Conservation (phyloP, 2,329 filamentous ascomycete species). For the Paraphaeosphaeria sporulosa region DNA sequence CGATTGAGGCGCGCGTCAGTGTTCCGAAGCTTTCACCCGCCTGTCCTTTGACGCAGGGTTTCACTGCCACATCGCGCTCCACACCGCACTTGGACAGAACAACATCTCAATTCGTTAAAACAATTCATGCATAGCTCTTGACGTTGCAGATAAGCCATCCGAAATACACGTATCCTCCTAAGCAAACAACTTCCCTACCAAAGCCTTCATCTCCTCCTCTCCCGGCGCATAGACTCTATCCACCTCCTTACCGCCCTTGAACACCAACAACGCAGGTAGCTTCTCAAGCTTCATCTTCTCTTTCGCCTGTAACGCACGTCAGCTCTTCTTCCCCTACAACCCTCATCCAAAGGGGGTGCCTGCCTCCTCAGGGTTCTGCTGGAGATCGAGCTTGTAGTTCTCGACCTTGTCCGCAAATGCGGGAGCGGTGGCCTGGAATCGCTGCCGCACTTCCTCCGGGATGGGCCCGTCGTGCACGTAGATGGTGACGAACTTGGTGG, state of each 20-base stretch:
- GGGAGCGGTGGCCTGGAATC: not conserved
- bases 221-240: not conserved
- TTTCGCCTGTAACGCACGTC: not conserved
- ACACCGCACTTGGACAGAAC: too few species aligned
- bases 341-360: not conserved
- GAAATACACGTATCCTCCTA: too few species aligned
- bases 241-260: not conserved
- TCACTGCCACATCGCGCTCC: too few species aligned
- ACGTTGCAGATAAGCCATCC: too few species aligned
- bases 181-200: too few species aligned
- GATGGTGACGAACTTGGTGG: not conserved
- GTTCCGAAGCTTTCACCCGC: too few species aligned
- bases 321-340: not conserved
- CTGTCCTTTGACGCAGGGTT: too few species aligned
- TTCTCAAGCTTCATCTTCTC: not conserved
- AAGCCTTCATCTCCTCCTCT: too few species aligned
- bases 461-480: not conserved
- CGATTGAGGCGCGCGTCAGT: too few species aligned
- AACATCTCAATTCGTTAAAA: too few species aligned
- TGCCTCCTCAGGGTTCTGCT: not conserved
- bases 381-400: not conserved
- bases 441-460: not conserved
- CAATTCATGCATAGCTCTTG: too few species aligned
- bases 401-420: not conserved
- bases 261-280: not conserved